These are phyloP conservation scores for Elongisporangium senticosum DNA, from an alignment of 352 stramenopile species.

Conservation along the genomic window DNA sequence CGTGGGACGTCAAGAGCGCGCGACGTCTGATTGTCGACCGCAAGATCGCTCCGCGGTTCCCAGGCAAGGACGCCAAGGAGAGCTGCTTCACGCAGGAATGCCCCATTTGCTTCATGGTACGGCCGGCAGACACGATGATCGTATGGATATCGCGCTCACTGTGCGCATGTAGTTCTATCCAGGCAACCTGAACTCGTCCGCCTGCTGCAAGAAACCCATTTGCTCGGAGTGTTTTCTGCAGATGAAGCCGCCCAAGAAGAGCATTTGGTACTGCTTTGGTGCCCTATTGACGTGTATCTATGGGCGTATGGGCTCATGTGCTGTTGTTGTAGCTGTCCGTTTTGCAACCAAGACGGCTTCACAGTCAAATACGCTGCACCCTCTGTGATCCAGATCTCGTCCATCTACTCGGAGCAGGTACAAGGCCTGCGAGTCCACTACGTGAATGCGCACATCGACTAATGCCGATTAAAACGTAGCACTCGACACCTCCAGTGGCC, in stretches of 20 bases:
- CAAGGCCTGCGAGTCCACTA: not conserved
- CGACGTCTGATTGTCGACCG: constrained; percentile 62
- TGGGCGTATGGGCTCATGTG: not conserved
- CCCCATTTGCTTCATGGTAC: constrained; percentile 81
- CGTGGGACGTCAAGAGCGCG: constrained; percentile 63
- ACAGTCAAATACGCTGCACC: constrained; percentile 43
- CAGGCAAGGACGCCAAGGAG: constrained; percentile 51
- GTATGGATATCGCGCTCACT: constrained; percentile 22
- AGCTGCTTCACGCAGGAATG: constrained; percentile 67
- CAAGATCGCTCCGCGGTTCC: constrained; percentile 71
- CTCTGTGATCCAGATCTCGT: constrained; percentile 32
- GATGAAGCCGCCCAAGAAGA: constrained; percentile 46
- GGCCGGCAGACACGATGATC: constrained; percentile 25
- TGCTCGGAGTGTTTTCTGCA: constrained; percentile 69
- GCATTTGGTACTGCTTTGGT: constrained; percentile 27
- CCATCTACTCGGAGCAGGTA: constrained; percentile 38
- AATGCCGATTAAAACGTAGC: constrained; percentile 10
- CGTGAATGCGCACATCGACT: not conserved
- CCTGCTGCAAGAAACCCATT: constrained; percentile 68
- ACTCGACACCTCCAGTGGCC: not conserved
- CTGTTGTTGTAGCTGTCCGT: constrained; percentile 51
- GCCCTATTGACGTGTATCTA: not conserved
- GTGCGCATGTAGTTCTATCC: constrained; percentile 43
- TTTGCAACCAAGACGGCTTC: constrained; percentile 73
- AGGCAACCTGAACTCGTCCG: constrained; percentile 47